Base-by-base conservation (phyloP, 345 rosid species). In the Hibiscus mutabilis region DNA sequence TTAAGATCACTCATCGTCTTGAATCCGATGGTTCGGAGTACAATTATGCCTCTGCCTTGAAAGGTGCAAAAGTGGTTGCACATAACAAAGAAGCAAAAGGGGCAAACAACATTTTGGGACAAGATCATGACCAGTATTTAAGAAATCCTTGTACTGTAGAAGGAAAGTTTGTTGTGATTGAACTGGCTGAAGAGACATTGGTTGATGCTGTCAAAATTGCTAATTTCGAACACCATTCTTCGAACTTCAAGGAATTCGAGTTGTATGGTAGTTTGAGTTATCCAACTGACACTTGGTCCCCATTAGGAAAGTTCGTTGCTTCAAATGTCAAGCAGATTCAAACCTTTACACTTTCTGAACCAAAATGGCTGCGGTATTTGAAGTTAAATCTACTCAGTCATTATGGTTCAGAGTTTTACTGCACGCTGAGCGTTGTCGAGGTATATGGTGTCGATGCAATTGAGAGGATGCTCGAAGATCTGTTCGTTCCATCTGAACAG, bases 71-170 rank as follows among this genome's bases (percentile, higher is more conserved):
- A 73, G 90, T 90, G 68, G 90, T 91, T 6, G 87, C 88, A 4
- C 87, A 85, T 71, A 94, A 91, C 78, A 94, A 94, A 78, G 98
- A 94, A 77, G 91, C 93, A 0, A 94, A 94, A 83, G 96, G 97
- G 40, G 97, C 98, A 12, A 81, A 77, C 74, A 94, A 94, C 81
- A 86, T 94, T 46, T 79, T 94, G 35, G 97, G 86, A 55, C 83
- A 84, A 61, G 92, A 94, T 80, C 91, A 91, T 60, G 91, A 91
- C 58, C 87, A 88, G 79, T 94, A 91, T 80, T 71, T 94, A 47
- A 85, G 97, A 69, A 91, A 94, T 60, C 97, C 97, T 0, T 94
- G 98, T 73, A 88, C 96, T 8, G 95, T 82, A 1, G 74, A 79
- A 9, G 86, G 75, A 58, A 94, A 91, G 82, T 88, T 82, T 82